Evolutionary conservation across 768 basidiomycete species (phyloP), one percentile per base, ranked within the genome.

Genomic region (Polyporus arcularius): DNA sequence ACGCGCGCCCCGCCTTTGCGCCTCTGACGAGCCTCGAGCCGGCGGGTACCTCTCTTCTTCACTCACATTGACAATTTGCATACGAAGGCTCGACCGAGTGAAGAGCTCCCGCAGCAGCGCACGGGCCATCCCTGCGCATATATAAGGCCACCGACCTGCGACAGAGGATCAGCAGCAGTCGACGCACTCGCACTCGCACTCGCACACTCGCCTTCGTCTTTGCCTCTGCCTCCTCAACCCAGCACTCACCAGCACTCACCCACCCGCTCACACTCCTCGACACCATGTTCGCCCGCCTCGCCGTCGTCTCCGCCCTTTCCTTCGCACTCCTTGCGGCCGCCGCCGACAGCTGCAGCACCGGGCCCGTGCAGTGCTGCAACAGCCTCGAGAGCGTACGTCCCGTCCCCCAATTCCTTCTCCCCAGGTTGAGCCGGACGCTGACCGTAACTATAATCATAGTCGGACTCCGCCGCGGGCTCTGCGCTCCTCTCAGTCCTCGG

Each of bases 331-430:
- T 53, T 45, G 57, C 31, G 40, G 51, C 35, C 4, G 50, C 35
- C 35, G 35, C 35, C 11, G 35, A 35, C 11, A 39, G 45, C 42
- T 61, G 60, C 60, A 52, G 21, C 48, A 61, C 60, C 16, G 60
- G 60, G 30, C 31, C 54, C 35, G 35, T 61, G 26, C 40, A 61
- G 43, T 61, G 55, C 53, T 61, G 60, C 60, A 43, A 61, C 46
- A 35, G 18, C 46, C 9, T 61, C 32, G 48, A 55, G 45, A 50
- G 28, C 15, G 60, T 61, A 9, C 35, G 60, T 47, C 31, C 43
- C 9, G 8, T 38, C 16, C 18, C 10, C 26, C 16, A 5, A 18
- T 39, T 21, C 11, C 4, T 30, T 2, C 15, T 21, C 18, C 5
- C 28, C 15, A 31, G 5, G 4, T 14, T 40, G 21, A 12, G 53